Conservation (phyloP, 1,139 yeast species). For the Diutina ranongensis region DNA sequence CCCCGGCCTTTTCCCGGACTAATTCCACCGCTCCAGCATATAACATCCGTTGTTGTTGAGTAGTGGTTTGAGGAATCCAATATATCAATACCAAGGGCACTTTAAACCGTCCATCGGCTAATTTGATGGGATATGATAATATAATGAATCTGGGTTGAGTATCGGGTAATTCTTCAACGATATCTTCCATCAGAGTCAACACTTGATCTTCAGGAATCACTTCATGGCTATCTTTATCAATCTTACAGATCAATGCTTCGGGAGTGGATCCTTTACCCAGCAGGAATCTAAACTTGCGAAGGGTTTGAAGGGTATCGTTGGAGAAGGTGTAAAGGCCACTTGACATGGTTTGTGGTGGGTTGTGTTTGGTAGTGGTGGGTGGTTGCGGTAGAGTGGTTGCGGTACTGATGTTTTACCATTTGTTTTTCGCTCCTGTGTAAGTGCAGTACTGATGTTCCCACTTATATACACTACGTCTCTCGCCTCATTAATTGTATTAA, state of each 20-base stretch:
- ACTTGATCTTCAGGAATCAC: constrained; percentile 38
- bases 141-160: constrained; percentile 68
- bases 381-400: too few relatives aligned
- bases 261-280: constrained; percentile 54
- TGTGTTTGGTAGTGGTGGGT: not conserved
- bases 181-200: constrained; percentile 39
- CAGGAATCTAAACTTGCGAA: constrained; percentile 61
- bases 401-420: too few relatives aligned
- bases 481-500: too few relatives aligned
- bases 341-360: not conserved
- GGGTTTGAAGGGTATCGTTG: constrained; percentile 47
- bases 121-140: constrained; percentile 64
- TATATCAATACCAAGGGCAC: constrained; percentile 70
- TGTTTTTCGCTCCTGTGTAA: too few relatives aligned
- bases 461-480: too few relatives aligned
- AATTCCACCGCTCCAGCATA: constrained; percentile 85
- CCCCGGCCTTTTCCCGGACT: constrained; percentile 69
- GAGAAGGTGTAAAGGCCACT: constrained; percentile 45
- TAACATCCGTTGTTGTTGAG: constrained; percentile 69
- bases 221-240: constrained; percentile 46
- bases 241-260: constrained; percentile 53
- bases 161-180: constrained; percentile 72
- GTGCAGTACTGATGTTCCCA: too few relatives aligned
- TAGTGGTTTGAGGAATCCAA: constrained; percentile 79
- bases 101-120: constrained; percentile 60